These are phyloP conservation scores for Clausena lansium DNA, from an alignment of 345 rosid species.

Conservation along the genomic window DNA sequence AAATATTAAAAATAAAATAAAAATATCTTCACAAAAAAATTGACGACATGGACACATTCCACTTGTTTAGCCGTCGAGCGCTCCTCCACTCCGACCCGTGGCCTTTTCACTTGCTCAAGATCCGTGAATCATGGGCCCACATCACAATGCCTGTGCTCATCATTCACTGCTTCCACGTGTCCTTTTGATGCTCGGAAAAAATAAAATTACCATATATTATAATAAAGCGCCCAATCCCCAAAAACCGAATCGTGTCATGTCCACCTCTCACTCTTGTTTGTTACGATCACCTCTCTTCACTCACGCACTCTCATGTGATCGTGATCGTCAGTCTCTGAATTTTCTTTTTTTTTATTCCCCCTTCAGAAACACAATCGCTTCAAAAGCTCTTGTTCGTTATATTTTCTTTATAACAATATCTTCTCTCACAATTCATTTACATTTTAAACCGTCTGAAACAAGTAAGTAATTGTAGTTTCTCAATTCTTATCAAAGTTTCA, in stretches of 20 bases:
- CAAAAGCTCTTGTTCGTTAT: not conserved
- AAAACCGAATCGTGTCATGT: not conserved
- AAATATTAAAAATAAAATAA: no score
- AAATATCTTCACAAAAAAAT: not conserved
- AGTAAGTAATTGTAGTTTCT: no score
- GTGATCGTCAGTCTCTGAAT: not conserved
- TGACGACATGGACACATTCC: not conserved
- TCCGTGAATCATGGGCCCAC: not conserved
- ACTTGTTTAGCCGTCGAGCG: not conserved
- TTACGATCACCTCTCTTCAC: not conserved
- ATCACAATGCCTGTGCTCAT: not conserved
- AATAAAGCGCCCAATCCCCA: not conserved
- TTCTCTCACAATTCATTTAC: not conserved
- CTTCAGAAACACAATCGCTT: not conserved
- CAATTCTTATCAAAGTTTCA: not conserved
- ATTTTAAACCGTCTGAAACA: not conserved
- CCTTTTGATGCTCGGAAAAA: not conserved
- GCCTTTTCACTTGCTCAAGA: not conserved
- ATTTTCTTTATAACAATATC: not conserved
- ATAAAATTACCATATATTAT: not conserved
- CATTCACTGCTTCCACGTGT: conserved; percentile 14
- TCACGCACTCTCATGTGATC: not conserved
- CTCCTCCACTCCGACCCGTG: not conserved
- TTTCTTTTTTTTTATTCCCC: not conserved
- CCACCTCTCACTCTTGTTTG: not conserved